Percentiles rank a stretch among this genome's conserved stretches.
phyloP scores from a whole-genome alignment of 495 filamentous ascomycete genomes.

The Endocarpon pusillum region DNA sequence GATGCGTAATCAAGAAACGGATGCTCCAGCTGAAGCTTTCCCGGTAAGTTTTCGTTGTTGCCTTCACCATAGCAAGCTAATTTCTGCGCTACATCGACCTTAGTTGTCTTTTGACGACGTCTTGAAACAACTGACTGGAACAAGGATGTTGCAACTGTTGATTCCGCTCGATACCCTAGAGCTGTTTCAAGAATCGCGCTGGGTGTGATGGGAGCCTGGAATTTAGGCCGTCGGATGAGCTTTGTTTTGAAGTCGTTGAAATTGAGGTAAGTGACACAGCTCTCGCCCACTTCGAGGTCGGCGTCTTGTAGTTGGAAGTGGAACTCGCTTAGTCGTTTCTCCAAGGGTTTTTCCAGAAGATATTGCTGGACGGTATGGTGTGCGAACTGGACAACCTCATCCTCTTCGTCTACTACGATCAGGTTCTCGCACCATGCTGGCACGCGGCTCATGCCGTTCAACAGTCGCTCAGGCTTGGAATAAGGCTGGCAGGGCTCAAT shows the following conservation, averaged over 20 bases:
- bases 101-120: too few relatives aligned
- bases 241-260: constrained; percentile 22
- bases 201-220: constrained; percentile 9
- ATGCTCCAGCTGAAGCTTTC: too few relatives aligned
- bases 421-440: constrained; percentile 25
- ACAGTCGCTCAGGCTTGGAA: constrained; percentile 17
- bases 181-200: too few relatives aligned
- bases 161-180: too few relatives aligned
- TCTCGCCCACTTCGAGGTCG: constrained; percentile 15
- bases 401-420: constrained; percentile 27
- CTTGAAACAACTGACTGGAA: too few relatives aligned
- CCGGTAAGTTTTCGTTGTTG: too few relatives aligned
- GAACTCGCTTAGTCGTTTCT: constrained; percentile 9
- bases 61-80: too few relatives aligned
- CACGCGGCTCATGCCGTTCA: constrained; percentile 19
- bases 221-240: constrained; percentile 15
- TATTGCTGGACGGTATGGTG: constrained; percentile 29
- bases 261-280: constrained; percentile 24
- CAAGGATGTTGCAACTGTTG: constrained; percentile 14
- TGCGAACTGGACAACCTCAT: constrained; percentile 19
- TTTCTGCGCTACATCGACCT: too few relatives aligned
- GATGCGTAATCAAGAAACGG: too few relatives aligned
- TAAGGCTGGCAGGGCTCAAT: constrained; percentile 17
- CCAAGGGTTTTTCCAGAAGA: constrained; percentile 13
- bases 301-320: constrained; percentile 10